These are phyloP conservation scores for Phytophthora constricta DNA, from an alignment of 352 stramenopile species.

Conservation along the genomic window DNA sequence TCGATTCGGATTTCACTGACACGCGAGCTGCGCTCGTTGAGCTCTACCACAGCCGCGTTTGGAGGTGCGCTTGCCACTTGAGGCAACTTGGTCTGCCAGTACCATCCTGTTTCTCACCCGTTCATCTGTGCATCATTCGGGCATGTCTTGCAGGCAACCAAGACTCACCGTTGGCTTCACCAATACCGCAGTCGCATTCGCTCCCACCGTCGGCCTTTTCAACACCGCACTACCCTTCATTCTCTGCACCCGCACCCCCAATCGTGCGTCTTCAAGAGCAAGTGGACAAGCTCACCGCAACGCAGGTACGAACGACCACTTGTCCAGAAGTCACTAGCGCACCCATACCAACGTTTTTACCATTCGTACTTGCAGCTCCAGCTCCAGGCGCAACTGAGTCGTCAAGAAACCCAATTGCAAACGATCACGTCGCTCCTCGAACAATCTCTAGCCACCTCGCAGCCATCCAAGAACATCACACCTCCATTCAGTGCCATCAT, in stretches of 20 bases:
- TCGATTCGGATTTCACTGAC: slow-evolving; percentile 61
- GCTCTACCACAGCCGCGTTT: slow-evolving; percentile 47
- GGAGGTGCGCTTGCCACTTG: slow-evolving; percentile 14
- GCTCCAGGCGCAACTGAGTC: slow-evolving; percentile 59
- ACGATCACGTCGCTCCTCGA: slow-evolving; percentile 58
- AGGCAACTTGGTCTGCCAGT: no score
- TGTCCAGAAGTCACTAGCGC: not conserved
- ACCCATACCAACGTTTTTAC: not conserved
- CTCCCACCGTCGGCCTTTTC: slow-evolving; percentile 26
- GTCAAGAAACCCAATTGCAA: slow-evolving; percentile 65
- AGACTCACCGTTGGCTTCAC: slow-evolving; percentile 45
- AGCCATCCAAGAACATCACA: slow-evolving; percentile 11
- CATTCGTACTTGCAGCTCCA: slow-evolving; percentile 36
- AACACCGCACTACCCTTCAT: slow-evolving; percentile 28
- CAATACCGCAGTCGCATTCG: slow-evolving; percentile 26
- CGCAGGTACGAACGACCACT: slow-evolving; percentile 45
- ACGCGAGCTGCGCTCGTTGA: slow-evolving; percentile 55
- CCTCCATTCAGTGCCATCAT: slow-evolving; percentile 65
- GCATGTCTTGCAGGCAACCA: slow-evolving; percentile 17
- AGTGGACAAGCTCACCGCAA: slow-evolving; percentile 58
- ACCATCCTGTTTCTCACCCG: not conserved
- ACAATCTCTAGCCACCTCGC: slow-evolving; percentile 23
- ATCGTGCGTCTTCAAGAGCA: slow-evolving; percentile 52
- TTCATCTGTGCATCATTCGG: not conserved
- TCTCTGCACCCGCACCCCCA: slow-evolving; percentile 21